These are phyloP conservation scores for Starmerella asiatica DNA, from an alignment of 805 yeast genomes.

Conservation along the genomic window DNA sequence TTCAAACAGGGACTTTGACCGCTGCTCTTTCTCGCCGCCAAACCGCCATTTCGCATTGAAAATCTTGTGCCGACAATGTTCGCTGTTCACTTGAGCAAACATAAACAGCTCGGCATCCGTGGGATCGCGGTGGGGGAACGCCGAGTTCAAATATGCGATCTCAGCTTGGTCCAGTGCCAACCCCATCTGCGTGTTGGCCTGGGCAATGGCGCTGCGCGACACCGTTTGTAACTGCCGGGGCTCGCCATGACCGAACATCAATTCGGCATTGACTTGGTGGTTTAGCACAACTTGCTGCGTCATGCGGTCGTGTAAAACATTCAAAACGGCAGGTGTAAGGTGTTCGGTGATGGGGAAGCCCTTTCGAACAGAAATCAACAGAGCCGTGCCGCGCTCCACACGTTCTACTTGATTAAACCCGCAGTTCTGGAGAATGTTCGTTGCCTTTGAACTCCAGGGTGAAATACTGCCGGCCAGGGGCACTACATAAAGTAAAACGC, in stretches of 20 bases:
- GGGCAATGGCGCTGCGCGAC: conserved; percentile 44
- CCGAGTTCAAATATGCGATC: conserved; percentile 70
- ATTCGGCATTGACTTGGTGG: conserved; percentile 34
- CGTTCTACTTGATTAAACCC: conserved; percentile 63
- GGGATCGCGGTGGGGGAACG: conserved; percentile 82
- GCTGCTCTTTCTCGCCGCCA: conserved; percentile 50
- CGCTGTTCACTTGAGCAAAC: conserved; percentile 99
- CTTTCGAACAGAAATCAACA: conserved; percentile 55
- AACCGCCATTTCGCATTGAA: conserved; percentile 98
- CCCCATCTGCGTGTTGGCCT: conserved; percentile 75
- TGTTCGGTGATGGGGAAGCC: conserved; percentile 54
- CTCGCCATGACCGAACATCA: conserved; percentile 54
- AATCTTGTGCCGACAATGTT: conserved; percentile 97
- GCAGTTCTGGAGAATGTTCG: conserved; percentile 81
- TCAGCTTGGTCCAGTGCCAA: conserved; percentile 92
- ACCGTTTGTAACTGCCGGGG: conserved; percentile 69
- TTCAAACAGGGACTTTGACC: conserved; percentile 65
- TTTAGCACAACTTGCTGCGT: conserved; percentile 50
- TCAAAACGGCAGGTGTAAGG: conserved; percentile 45
- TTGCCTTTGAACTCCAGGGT: conserved; percentile 98
- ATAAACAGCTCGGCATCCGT: conserved; percentile 95
- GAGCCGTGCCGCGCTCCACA: conserved; percentile 79
- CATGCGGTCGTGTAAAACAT: conserved; percentile 84
- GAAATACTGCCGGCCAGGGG: conserved; percentile 96
- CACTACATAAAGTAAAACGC: conserved; percentile 56